These are phyloP conservation scores for Tuber indicum DNA, from an alignment of 495 filamentous ascomycete genomes.

Conservation along the genomic window DNA sequence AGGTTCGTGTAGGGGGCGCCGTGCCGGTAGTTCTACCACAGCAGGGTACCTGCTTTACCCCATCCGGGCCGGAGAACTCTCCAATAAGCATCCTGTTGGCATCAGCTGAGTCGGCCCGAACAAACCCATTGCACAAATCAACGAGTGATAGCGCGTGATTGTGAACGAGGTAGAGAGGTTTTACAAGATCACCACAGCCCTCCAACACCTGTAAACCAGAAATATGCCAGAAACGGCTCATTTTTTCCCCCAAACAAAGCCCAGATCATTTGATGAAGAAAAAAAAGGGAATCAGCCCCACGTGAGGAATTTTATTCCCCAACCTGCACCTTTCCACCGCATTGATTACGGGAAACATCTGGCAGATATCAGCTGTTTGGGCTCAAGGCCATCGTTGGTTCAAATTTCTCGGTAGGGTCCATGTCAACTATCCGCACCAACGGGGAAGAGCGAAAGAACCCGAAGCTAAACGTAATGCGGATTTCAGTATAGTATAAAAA, in stretches of 20 bases:
- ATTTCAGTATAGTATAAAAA: background rate
- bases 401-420: background rate
- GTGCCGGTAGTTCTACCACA: background rate
- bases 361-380: background rate
- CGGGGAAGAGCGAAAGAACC: background rate
- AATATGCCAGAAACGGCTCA: background rate
- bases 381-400: background rate
- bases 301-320: constrained; percentile 4
- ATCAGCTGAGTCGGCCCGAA: background rate
- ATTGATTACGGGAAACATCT: constrained; percentile 3
- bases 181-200: background rate
- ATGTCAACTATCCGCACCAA: background rate
- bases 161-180: background rate
- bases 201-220: background rate
- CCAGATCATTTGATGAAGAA: background rate
- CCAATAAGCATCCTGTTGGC: background rate
- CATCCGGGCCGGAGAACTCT: background rate
- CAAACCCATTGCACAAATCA: background rate
- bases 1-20: background rate
- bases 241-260: background rate
- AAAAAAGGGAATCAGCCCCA: background rate
- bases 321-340: background rate
- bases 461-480: background rate
- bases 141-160: background rate
- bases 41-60: background rate